Conservation (phyloP, 2,329 filamentous ascomycete genomes). For the Pseudohalonectria lignicola region DNA sequence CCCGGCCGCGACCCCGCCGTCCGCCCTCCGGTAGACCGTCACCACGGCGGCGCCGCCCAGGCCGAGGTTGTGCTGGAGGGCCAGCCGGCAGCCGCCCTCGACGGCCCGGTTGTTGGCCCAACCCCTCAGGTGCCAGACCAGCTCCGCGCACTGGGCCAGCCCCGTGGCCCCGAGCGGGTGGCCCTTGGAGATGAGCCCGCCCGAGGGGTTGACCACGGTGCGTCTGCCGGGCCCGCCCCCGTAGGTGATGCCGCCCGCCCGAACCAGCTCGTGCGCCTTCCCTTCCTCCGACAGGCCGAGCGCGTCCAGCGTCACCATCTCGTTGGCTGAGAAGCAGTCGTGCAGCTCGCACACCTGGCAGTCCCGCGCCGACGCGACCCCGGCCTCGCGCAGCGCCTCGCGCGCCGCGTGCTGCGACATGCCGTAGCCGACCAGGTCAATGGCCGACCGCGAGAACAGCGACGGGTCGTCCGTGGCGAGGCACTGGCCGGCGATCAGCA, state of each 20-base stretch:
- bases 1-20: conserved; percentile 51
- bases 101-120: conserved; percentile 87
- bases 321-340: conserved; percentile 93
- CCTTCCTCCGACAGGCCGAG: conserved; percentile 64
- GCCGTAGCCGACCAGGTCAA: conserved; percentile 81
- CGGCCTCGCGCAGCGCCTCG: conserved; percentile 64
- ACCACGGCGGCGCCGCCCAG: conserved; percentile 85
- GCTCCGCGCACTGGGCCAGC: conserved; percentile 88
- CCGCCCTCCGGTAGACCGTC: conserved; percentile 77
- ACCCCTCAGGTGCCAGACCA: conserved; percentile 89
- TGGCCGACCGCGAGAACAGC: conserved; percentile 69
- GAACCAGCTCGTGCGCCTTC: conserved; percentile 85
- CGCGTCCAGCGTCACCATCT: conserved; percentile 83
- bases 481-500: conserved; percentile 79
- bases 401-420: conserved; percentile 67
- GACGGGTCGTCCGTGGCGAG: conserved; percentile 74
- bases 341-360: conserved; percentile 84
- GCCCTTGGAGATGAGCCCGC: conserved; percentile 90
- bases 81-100: conserved; percentile 50
- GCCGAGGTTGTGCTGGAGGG: conserved; percentile 87
- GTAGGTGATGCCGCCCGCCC: conserved; percentile 82
- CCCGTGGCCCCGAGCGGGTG: conserved; percentile 90
- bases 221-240: conserved; percentile 41
- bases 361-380: conserved; percentile 49
- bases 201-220: conserved; percentile 84